These are phyloP conservation scores for Capniomyces stellatus DNA, from an alignment of 371 early-diverging fungal genomes.

Conservation along the genomic window DNA sequence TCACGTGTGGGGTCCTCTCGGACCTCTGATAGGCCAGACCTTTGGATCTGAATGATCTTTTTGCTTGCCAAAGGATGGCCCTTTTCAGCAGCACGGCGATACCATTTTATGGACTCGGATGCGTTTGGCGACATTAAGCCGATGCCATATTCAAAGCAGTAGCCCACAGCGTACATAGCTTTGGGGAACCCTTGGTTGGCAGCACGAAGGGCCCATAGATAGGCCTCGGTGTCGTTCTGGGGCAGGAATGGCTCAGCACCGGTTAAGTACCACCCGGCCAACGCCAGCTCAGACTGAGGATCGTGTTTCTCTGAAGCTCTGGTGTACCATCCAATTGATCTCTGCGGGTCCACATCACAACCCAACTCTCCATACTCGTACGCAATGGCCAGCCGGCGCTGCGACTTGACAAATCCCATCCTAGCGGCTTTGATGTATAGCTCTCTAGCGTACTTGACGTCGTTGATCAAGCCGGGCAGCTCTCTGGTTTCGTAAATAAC, in stretches of 20 bases:
- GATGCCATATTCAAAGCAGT: slow-evolving; percentile 59
- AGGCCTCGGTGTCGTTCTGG: slow-evolving; percentile 68
- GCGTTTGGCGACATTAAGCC: slow-evolving; percentile 23
- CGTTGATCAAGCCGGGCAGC: slow-evolving; percentile 56
- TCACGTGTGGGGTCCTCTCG: neutral
- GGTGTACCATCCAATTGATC: slow-evolving; percentile 93
- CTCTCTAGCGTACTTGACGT: slow-evolving; percentile 71
- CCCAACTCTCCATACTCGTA: slow-evolving; percentile 86
- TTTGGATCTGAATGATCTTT: slow-evolving; percentile 44
- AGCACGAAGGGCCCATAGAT: slow-evolving; percentile 70
- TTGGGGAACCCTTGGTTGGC: slow-evolving; percentile 65
- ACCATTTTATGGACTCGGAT: slow-evolving; percentile 61
- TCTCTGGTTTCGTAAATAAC: slow-evolving; percentile 67
- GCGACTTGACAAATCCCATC: slow-evolving; percentile 82
- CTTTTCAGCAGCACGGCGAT: slow-evolving; percentile 54
- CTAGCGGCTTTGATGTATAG: slow-evolving; percentile 80
- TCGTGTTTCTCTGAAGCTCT: slow-evolving; percentile 76
- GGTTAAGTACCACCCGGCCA: slow-evolving; percentile 81
- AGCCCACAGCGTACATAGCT: slow-evolving; percentile 81
- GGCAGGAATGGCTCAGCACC: slow-evolving; percentile 60
- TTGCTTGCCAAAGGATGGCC: slow-evolving; percentile 52
- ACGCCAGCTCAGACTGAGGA: slow-evolving; percentile 59
- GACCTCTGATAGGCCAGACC: neutral
- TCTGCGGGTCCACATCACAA: slow-evolving; percentile 72
- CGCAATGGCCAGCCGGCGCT: slow-evolving; percentile 77